Evolutionary conservation across 1,284 basidiomycete species (phyloP).

Genomic region (Pseudozyma flocculosa): DNA sequence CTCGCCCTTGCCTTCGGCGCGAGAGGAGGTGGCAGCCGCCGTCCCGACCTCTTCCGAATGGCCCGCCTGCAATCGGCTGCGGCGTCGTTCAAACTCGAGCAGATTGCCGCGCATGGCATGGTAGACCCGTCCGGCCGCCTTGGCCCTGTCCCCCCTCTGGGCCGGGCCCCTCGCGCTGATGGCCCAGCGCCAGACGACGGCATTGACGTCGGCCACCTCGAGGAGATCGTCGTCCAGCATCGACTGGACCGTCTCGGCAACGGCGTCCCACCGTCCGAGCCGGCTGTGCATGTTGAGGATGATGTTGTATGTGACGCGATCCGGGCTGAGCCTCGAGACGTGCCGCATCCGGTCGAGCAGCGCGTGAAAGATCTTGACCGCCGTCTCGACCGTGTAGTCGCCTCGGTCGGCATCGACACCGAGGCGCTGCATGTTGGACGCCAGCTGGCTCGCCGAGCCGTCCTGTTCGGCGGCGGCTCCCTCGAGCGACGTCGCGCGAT

Average conservation of each 20-base stretch:
- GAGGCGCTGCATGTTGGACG: slow-evolving; percentile 18
- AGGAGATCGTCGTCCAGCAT: slow-evolving; percentile 8
- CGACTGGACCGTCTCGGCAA: slow-evolving; percentile 6
- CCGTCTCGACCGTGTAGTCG: slow-evolving; percentile 9
- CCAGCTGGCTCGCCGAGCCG: neutral
- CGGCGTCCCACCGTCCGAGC: slow-evolving; percentile 15
- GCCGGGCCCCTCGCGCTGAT: slow-evolving; percentile 2
- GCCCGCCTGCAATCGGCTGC: no score
- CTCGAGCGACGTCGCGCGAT: no score
- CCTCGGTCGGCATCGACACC: slow-evolving; percentile 11
- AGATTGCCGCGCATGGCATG: slow-evolving; percentile 25
- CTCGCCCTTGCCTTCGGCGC: neutral
- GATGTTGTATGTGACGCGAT: slow-evolving; percentile 28
- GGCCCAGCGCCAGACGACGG: slow-evolving; percentile 13
- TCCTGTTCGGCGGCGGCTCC: no score
- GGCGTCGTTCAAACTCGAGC: slow-evolving; percentile 6
- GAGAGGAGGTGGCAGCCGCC: no score
- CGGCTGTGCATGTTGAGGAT: slow-evolving; percentile 35
- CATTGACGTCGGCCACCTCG: slow-evolving; percentile 21
- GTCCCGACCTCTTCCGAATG: no score
- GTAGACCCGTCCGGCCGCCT: slow-evolving; percentile 18
- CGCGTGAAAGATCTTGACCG: slow-evolving; percentile 26
- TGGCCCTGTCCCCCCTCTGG: neutral
- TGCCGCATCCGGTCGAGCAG: slow-evolving; percentile 30
- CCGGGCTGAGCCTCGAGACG: slow-evolving; percentile 17